These are phyloP conservation scores for Eucommia ulmoides DNA, from an alignment of 257 asterid species.

Conservation along the genomic window DNA sequence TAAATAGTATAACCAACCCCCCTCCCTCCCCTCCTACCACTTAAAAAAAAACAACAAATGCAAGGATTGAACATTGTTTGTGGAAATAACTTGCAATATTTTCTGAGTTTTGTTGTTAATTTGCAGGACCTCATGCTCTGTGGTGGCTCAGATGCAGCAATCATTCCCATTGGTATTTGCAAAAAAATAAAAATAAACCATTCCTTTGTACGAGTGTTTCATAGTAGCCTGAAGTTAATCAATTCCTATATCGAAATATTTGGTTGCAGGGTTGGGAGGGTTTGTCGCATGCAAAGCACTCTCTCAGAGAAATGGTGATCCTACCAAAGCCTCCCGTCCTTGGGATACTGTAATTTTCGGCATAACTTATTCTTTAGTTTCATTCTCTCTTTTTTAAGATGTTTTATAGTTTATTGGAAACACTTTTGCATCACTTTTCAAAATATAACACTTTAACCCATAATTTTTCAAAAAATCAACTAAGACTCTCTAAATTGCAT, in stretches of 20 bases:
- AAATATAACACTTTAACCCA: too few species aligned
- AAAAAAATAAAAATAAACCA: too few species aligned
- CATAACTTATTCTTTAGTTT: not conserved
- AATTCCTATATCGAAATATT: not conserved
- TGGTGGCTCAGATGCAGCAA: slow-evolving; percentile 63
- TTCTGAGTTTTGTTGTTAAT: not conserved
- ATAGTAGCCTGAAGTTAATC: not conserved
- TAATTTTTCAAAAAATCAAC: too few species aligned
- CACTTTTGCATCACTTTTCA: too few species aligned
- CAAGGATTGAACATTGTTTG: too few species aligned
- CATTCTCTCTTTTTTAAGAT: not conserved
- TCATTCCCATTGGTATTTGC: slow-evolving; percentile 28
- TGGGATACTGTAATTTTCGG: slow-evolving; percentile 29
- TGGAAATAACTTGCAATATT: not conserved
- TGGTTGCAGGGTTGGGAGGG: slow-evolving; percentile 36
- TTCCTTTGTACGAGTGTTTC: not conserved
- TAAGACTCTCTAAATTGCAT: too few species aligned
- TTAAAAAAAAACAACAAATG: too few species aligned
- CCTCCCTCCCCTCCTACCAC: too few species aligned
- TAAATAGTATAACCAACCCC: too few species aligned
- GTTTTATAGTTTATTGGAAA: not conserved
- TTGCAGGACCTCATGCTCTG: slow-evolving; percentile 46
- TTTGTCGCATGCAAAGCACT: slow-evolving; percentile 67
- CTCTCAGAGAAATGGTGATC: slow-evolving; percentile 62
- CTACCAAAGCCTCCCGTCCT: slow-evolving; percentile 60